Evolutionary conservation across 1,284 basidiomycete species (phyloP), one percentile per base, ranked within the genome.

Genomic region (Cystobasidium sp.): DNA sequence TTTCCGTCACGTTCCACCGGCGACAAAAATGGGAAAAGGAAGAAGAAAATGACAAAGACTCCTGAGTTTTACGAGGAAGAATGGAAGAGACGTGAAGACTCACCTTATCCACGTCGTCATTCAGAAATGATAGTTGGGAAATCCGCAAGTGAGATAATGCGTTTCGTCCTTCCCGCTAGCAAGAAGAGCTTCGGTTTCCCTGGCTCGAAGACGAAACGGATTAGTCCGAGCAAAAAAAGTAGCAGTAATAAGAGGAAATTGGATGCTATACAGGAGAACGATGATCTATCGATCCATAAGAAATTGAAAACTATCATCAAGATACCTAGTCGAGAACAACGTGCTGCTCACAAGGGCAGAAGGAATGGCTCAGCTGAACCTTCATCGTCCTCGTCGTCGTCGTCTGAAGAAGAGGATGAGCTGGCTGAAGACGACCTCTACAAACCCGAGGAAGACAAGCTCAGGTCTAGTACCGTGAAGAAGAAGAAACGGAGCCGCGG

Each of bases 61-160:
- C 61, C 44, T 6, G 61, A 63, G 5, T 18, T 46, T 20, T 63
- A 63, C 24, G 61, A 63, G 44, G 22, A 47, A 20, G 61, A 63
- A 37, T 63, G 61, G 61, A 63, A 47, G 12, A 63, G n/a, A 49
- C 46, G 61, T n/a, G 43, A 63, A 47, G 44, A 63, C 12, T 63
- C 61, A 22, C 61, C 61, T 49, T 63, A 63, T 24, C 61, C 61
- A 18, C 43, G 24, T 24, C 61, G 43, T 37, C 44, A 63, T 63
- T 16, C 44, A 1, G 46, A 63, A n/a, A 22, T 47, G 7, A 47
- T 63, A 14, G 16, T 20, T 31, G 61, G 61, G 6, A 22, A 22
- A 49, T 47, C 43, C 43, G 61, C 43, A 63, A 37, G 18, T 44
- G 6, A 63, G 20, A 49, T 49, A 7, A 14, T 63, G 16, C 47